A percentile compares a stretch with the other conserved stretches of the same genome.
These are phyloP conservation scores for Cladochytrium tenue DNA, from an alignment of 371 early-diverging fungal species.

Conservation along the genomic window DNA sequence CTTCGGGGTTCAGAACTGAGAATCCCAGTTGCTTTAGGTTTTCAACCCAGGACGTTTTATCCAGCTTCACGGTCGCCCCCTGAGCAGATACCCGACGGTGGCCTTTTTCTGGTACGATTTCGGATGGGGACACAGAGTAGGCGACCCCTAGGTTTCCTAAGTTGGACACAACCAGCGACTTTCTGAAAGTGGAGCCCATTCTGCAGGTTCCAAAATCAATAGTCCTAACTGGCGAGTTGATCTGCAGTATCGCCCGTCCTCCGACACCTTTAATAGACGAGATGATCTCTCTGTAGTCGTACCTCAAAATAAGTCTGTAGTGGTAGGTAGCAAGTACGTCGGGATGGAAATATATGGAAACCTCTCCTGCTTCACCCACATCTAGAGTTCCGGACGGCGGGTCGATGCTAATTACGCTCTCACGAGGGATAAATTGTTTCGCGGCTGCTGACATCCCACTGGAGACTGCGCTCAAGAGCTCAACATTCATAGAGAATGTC, in stretches of 20 bases:
- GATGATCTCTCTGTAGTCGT: slow-evolving; percentile 44
- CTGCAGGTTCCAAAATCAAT: slow-evolving; percentile 58
- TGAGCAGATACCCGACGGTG: slow-evolving; percentile 17
- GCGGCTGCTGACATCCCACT: background rate
- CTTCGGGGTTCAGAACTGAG: slow-evolving; percentile 41
- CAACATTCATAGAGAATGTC: slow-evolving; percentile 32
- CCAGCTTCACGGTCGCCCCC: background rate
- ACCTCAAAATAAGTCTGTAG: slow-evolving; percentile 37
- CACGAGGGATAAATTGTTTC: background rate
- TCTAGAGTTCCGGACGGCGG: slow-evolving; percentile 30
- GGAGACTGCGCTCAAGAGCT: slow-evolving; percentile 6
- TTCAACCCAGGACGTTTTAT: slow-evolving; percentile 28
- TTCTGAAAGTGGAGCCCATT: slow-evolving; percentile 39
- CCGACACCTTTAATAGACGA: slow-evolving; percentile 45
- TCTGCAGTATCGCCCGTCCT: slow-evolving; percentile 42
- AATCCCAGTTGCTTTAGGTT: slow-evolving; percentile 37
- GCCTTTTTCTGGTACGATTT: slow-evolving; percentile 44
- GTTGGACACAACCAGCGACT: slow-evolving; percentile 45
- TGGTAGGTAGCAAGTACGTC: slow-evolving; percentile 42
- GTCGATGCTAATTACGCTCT: slow-evolving; percentile 13
- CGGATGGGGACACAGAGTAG: slow-evolving; percentile 48
- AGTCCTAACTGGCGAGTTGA: slow-evolving; percentile 37
- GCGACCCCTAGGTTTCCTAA: slow-evolving; percentile 52
- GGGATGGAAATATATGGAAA: slow-evolving; percentile 44
- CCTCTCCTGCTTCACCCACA: slow-evolving; percentile 38